Percentiles rank a stretch among this genome's conserved stretches.
phyloP scores from a whole-genome alignment of 169 alveolate genomes.

The Plasmodium gonderi region DNA sequence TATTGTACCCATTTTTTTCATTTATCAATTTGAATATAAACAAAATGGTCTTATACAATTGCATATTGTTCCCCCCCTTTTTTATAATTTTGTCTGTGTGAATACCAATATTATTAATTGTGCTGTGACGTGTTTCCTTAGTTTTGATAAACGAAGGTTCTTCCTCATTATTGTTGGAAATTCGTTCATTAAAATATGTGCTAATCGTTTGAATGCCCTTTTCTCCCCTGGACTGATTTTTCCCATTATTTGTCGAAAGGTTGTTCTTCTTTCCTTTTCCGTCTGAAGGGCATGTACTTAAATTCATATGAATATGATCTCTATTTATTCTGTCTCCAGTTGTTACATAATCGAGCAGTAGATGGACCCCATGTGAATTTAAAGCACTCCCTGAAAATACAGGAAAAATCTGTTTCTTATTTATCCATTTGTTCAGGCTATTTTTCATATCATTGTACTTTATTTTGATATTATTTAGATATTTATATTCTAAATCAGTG shows the following conservation, averaged over 20 bases:
- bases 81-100: not conserved
- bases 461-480: constrained; percentile 48
- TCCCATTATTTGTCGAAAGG: no score
- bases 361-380: constrained; percentile 47
- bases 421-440: constrained; percentile 4
- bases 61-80: no score
- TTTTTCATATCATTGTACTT: constrained; percentile 11
- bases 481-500: constrained; percentile 16
- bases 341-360: constrained; percentile 52
- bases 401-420: constrained; percentile 28
- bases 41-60: constrained; percentile 34
- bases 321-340: no score
- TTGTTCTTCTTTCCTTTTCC: no score
- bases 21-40: constrained; percentile 61
- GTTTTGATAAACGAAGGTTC: not conserved
- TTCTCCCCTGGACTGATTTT: no score
- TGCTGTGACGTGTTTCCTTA: not conserved
- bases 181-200: no score
- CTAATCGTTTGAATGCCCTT: no score
- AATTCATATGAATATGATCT: no score
- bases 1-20: constrained; percentile 72
- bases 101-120: not conserved
- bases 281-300: no score
- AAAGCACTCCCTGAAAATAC: constrained; percentile 70
- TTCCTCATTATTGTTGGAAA: not conserved